Conservation (phyloP, 1,284 basidiomycete genomes). For the Retiboletus flavoniger region DNA sequence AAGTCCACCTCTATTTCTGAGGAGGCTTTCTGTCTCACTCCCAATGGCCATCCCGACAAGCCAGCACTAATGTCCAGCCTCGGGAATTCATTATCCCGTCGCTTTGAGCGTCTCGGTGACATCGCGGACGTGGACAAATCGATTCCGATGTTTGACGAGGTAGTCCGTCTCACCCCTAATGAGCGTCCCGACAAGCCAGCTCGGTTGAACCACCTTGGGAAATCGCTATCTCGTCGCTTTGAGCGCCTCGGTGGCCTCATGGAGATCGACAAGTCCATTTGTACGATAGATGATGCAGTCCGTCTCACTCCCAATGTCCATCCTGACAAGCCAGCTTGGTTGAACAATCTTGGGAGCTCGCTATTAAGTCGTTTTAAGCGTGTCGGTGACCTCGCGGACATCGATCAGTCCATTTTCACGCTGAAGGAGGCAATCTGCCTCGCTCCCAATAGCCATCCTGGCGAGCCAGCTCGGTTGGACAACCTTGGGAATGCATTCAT, state of each 20-base stretch:
- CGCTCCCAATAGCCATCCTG: neutral
- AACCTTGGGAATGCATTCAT: neutral
- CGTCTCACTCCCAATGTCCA: neutral
- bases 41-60: neutral
- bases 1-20: neutral
- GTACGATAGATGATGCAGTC: neutral
- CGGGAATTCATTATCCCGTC: neutral
- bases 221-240: neutral
- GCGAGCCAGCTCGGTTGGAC: neutral
- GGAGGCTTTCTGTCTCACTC: neutral
- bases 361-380: neutral
- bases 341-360: neutral
- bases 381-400: neutral
- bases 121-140: neutral
- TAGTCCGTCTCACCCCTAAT: neutral
- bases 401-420: neutral
- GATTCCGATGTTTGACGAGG: neutral
- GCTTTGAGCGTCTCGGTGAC: neutral
- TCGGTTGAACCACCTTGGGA: neutral
- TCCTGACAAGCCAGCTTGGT: neutral
- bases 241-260: neutral
- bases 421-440: neutral
- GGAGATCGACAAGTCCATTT: neutral
- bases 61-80: neutral
- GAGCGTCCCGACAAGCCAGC: neutral